A percentile compares a stretch with the other conserved stretches of the same genome.
Conservation (phyloP, 2,329 filamentous ascomycete species). For the Alternaria sp. region DNA sequence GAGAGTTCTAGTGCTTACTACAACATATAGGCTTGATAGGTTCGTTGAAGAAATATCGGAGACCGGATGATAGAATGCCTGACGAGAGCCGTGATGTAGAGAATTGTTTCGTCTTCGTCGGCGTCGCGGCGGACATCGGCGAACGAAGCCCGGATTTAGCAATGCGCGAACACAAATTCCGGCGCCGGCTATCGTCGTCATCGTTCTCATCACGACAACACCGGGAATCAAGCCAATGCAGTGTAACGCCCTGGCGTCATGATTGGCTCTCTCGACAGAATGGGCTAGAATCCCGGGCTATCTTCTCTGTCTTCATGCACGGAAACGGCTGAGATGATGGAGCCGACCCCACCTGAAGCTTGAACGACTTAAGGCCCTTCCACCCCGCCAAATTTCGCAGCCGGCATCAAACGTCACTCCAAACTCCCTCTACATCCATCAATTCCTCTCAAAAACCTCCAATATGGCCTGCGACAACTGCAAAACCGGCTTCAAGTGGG, state of each 20-base stretch:
- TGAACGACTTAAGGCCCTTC: slow-evolving; percentile 1
- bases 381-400: neutral
- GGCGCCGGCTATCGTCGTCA: slow-evolving; percentile 2
- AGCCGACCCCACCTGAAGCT: slow-evolving; percentile 4
- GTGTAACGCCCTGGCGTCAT: neutral
- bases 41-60: neutral
- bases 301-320: neutral
- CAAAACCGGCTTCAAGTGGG: slow-evolving; percentile 49
- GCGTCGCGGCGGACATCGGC: slow-evolving; percentile 7
- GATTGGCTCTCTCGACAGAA: slow-evolving; percentile 1
- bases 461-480: slow-evolving; percentile 45
- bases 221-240: neutral
- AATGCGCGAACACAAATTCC: neutral
- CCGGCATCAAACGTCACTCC: neutral
- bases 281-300: neutral
- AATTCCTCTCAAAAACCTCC: neutral
- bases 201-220: neutral
- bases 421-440: neutral
- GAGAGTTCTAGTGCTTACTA: neutral
- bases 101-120: neutral
- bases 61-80: neutral
- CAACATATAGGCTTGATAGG: neutral
- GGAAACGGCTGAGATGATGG: neutral
- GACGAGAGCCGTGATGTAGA: neutral
- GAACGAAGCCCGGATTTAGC: neutral